A percentile compares a stretch with the other conserved stretches of the same genome.
phyloP scores from a whole-genome alignment of 2,329 filamentous ascomycete genomes.

The Curvularia lunata region DNA sequence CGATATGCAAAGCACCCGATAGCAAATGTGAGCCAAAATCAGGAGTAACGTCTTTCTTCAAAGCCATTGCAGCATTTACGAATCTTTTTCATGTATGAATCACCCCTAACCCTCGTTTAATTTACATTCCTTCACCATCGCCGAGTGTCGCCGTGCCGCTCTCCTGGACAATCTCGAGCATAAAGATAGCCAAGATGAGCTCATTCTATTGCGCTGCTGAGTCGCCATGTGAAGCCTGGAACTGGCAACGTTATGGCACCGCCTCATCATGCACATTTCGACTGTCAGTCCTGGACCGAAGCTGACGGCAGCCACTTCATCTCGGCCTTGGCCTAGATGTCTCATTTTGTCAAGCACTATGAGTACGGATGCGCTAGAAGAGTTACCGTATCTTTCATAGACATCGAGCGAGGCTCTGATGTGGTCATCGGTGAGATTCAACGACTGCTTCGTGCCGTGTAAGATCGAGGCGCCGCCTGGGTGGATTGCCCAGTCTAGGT shows the following conservation, averaged over 20 bases:
- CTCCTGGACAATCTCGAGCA: slow-evolving; percentile 1
- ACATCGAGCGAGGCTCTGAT: slow-evolving; percentile 73
- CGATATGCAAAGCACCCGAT: neutral
- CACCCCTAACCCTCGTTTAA: neutral
- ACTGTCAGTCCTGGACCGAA: slow-evolving; percentile 73
- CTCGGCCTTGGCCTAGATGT: slow-evolving; percentile 50
- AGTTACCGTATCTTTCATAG: slow-evolving; percentile 73
- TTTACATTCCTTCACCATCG: neutral
- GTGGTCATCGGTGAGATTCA: slow-evolving; percentile 66
- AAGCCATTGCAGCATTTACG: neutral
- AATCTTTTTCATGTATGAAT: neutral
- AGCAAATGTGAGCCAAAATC: neutral
- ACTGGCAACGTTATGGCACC: slow-evolving; percentile 28
- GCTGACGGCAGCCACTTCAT: slow-evolving; percentile 70
- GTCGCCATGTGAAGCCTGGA: neutral
- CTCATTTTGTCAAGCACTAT: slow-evolving; percentile 69
- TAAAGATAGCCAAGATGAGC: slow-evolving; percentile 1
- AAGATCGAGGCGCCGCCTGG: slow-evolving; percentile 72
- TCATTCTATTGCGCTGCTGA: neutral
- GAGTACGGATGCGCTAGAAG: slow-evolving; percentile 70
- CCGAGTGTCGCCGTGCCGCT: neutral
- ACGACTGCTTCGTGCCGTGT: slow-evolving; percentile 64
- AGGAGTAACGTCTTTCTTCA: neutral
- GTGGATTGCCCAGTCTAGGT: slow-evolving; percentile 77
- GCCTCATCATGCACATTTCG: slow-evolving; percentile 71